Conservation (phyloP, 2,329 filamentous ascomycete species). For the Talaromyces sp. region DNA sequence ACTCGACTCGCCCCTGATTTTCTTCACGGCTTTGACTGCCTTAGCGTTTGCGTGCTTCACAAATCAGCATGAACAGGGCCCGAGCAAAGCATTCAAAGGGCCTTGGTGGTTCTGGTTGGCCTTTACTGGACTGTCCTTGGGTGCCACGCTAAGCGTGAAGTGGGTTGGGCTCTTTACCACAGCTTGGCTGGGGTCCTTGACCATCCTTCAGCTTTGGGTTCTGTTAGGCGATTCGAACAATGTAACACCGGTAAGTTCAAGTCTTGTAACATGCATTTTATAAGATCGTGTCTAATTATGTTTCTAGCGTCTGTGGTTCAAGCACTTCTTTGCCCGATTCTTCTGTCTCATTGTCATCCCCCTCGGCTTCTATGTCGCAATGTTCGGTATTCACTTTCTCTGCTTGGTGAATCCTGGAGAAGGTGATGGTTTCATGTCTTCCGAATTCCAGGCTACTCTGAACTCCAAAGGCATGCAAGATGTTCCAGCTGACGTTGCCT, state of each 20-base stretch:
- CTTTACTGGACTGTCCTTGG: conserved; percentile 78
- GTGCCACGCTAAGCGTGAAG: conserved; percentile 91
- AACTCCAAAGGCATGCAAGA: conserved; percentile 97
- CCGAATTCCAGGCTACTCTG: conserved; percentile 94
- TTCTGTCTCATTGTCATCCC: conserved; percentile 93
- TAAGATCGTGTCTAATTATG: conserved; percentile 21
- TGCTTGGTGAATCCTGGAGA: conserved; percentile 93
- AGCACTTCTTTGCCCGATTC: conserved; percentile 84
- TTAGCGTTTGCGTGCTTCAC: conserved; percentile 88
- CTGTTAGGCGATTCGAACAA: conserved; percentile 83
- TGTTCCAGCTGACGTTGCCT: conserved; percentile 83
- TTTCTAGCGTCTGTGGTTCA: conserved; percentile 70
- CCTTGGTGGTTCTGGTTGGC: conserved; percentile 98
- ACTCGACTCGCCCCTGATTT: conserved; percentile 88
- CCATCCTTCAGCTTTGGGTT: conserved; percentile 88
- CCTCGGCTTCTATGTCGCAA: conserved; percentile 82
- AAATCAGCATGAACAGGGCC: conserved; percentile 93
- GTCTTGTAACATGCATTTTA: neutral
- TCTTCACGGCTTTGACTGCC: conserved; percentile 86
- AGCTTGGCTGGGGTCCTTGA: conserved; percentile 92
- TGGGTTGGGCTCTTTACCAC: conserved; percentile 99
- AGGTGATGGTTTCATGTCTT: conserved; percentile 98
- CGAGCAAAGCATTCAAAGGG: conserved; percentile 76
- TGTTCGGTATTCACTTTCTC: conserved; percentile 96
- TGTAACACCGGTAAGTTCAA: conserved; percentile 63